Evolutionary conservation across 768 basidiomycete species (phyloP).

Genomic region (Suillus discolor): DNA sequence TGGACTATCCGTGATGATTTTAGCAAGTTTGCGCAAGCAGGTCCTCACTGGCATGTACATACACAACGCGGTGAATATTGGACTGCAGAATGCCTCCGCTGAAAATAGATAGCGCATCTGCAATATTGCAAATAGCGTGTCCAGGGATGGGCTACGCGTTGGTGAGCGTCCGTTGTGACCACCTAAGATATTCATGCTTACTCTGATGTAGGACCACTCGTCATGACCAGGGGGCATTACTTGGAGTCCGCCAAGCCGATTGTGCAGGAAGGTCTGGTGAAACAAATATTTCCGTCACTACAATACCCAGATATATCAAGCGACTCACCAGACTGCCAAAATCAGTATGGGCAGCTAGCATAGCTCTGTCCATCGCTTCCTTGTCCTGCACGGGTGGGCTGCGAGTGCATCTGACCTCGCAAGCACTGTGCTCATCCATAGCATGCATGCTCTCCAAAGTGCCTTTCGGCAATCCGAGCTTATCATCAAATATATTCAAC

Average conservation of each 20-base stretch:
- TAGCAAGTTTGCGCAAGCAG: neutral
- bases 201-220: constrained; percentile 71
- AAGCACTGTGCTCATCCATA: constrained; percentile 50
- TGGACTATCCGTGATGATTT: constrained; percentile 29
- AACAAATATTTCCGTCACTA: neutral
- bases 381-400: constrained; percentile 42
- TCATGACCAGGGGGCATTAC: constrained; percentile 63
- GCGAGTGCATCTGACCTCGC: constrained; percentile 58
- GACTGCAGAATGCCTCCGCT: constrained; percentile 67
- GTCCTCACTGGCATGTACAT: constrained; percentile 19
- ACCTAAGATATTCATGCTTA: constrained; percentile 15
- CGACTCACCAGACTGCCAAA: constrained; percentile 66
- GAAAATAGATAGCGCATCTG: constrained; percentile 62
- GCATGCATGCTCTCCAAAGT: constrained; percentile 46
- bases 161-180: neutral
- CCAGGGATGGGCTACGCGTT: constrained; percentile 48
- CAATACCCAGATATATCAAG: neutral
- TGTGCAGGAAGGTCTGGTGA: constrained; percentile 64
- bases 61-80: constrained; percentile 66
- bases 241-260: constrained; percentile 69
- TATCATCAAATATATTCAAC: constrained; percentile 58
- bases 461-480: constrained; percentile 54
- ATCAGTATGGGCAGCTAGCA: constrained; percentile 70
- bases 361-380: constrained; percentile 34
- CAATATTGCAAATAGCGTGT: constrained; percentile 62